A percentile compares a stretch with the other conserved stretches of the same genome.
Conservation (phyloP, 2,329 filamentous ascomycete genomes). For the Rhynchosporium agropyri region DNA sequence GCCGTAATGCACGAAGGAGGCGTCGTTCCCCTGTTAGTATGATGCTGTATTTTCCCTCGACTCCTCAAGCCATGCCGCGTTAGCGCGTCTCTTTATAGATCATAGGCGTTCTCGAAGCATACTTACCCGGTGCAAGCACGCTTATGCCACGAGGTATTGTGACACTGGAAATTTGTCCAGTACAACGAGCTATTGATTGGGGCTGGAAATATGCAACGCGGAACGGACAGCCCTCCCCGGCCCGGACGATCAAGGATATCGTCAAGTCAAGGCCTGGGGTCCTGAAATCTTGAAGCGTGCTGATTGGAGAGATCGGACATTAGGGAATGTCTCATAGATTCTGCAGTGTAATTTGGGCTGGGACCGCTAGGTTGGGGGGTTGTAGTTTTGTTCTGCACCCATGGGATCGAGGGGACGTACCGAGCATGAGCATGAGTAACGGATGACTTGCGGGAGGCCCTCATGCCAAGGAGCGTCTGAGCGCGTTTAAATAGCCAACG, state of each 20-base stretch:
- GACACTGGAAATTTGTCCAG: constrained; percentile 1
- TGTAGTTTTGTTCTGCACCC: constrained; percentile 7
- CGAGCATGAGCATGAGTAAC: neutral
- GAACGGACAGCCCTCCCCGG: neutral
- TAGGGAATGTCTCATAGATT: neutral
- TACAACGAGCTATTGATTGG: constrained; percentile 5
- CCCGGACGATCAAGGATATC: neutral
- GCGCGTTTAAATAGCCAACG: constrained; percentile 1
- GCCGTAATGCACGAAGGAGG: neutral
- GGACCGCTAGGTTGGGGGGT: neutral
- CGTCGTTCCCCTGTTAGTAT: neutral
- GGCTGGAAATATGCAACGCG: neutral
- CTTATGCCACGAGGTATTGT: constrained; percentile 8
- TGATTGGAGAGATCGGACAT: constrained; percentile 12
- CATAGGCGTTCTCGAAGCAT: neutral
- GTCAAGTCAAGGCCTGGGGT: neutral
- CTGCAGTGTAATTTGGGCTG: neutral
- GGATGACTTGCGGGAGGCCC: constrained; percentile 2
- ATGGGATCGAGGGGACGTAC: neutral
- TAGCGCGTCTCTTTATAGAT: neutral
- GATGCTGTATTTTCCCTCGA: neutral
- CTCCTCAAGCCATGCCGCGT: neutral
- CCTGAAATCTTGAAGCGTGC: constrained; percentile 2
- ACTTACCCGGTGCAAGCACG: neutral
- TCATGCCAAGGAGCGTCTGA: constrained; percentile 4